Evolutionary conservation across 176 grass and related monocot genomes (phyloP).

Genomic region (Ananas comosus): DNA sequence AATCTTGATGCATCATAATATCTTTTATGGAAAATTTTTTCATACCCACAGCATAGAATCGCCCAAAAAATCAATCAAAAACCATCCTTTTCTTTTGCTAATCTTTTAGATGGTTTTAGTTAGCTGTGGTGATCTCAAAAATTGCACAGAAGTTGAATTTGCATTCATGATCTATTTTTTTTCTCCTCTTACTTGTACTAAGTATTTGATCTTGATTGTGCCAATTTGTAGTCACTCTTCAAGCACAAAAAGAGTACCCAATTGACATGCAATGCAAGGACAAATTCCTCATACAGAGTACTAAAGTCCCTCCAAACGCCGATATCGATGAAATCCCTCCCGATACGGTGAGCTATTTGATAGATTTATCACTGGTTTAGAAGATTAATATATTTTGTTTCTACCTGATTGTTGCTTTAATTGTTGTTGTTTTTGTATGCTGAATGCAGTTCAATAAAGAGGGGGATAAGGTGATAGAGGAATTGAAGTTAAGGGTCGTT

Average conservation of each 20-base stretch:
- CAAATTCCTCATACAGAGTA: conserved; percentile 96
- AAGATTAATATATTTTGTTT: background rate
- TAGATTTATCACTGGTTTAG: background rate
- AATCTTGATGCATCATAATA: background rate
- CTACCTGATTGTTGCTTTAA: background rate
- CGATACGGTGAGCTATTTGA: conserved; percentile 48
- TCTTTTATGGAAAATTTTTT: background rate
- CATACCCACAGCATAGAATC: background rate
- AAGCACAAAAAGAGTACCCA: conserved; percentile 77
- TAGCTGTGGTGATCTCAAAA: background rate
- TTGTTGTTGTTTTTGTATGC: conserved; percentile 13
- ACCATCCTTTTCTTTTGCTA: background rate
- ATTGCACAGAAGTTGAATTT: too few relatives aligned
- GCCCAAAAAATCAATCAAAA: too few relatives aligned
- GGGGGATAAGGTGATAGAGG: conserved; percentile 69
- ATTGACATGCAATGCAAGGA: conserved; percentile 90
- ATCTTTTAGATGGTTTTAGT: background rate
- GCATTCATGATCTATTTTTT: conserved; percentile 8
- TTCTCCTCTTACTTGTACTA: background rate
- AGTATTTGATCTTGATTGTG: conserved; percentile 6
- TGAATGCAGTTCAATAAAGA: conserved; percentile 85
- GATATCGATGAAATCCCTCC: conserved; percentile 82
- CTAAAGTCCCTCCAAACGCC: conserved; percentile 56
- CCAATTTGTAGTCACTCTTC: conserved; percentile 57
- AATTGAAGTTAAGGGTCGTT: conserved; percentile 88